Evolutionary conservation across 805 yeast genomes (phyloP).

Genomic region (Barnettozyma pratensis): DNA sequence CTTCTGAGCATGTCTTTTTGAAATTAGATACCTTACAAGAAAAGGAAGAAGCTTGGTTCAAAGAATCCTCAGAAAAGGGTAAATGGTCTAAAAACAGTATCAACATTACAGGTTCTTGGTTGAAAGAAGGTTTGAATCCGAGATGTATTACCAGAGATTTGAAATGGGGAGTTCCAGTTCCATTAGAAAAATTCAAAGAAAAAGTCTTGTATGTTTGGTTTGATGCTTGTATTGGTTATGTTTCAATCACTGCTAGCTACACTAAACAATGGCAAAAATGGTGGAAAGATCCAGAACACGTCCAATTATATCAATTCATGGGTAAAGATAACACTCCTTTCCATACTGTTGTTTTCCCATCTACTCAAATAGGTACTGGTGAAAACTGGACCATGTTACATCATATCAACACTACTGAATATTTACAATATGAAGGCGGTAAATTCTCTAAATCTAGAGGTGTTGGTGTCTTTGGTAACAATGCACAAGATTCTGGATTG

Average conservation of each 20-base stretch:
- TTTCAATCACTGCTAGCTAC: slow-evolving; percentile 93
- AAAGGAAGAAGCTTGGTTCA: slow-evolving; percentile 67
- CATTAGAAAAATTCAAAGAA: slow-evolving; percentile 75
- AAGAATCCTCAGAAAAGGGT: slow-evolving; percentile 62
- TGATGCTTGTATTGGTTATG: slow-evolving; percentile 96
- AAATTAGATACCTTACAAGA: slow-evolving; percentile 81
- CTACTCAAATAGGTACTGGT: slow-evolving; percentile 81
- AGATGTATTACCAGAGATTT: slow-evolving; percentile 97
- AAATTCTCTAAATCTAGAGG: slow-evolving; percentile 98
- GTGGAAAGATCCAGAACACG: slow-evolving; percentile 95
- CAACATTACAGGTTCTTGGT: slow-evolving; percentile 89
- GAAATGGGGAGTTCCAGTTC: slow-evolving; percentile 98
- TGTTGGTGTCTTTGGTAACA: slow-evolving; percentile 96
- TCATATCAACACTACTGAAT: slow-evolving; percentile 92
- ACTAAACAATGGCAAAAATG: slow-evolving; percentile 75
- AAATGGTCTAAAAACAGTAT: slow-evolving; percentile 90
- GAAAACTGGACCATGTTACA: slow-evolving; percentile 89
- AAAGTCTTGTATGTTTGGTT: slow-evolving; percentile 98
- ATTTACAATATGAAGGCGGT: slow-evolving; percentile 95
- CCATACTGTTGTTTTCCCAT: slow-evolving; percentile 98
- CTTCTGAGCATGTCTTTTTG: slow-evolving; percentile 82
- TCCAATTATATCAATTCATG: slow-evolving; percentile 92
- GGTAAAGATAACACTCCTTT: slow-evolving; percentile 99
- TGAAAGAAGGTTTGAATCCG: slow-evolving; percentile 86
- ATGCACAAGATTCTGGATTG: slow-evolving; percentile 89